A percentile compares a stretch with the other conserved stretches of the same genome.
Conservation (phyloP, 2,329 filamentous ascomycete genomes). For the Rhexocercosporidium sp. region DNA sequence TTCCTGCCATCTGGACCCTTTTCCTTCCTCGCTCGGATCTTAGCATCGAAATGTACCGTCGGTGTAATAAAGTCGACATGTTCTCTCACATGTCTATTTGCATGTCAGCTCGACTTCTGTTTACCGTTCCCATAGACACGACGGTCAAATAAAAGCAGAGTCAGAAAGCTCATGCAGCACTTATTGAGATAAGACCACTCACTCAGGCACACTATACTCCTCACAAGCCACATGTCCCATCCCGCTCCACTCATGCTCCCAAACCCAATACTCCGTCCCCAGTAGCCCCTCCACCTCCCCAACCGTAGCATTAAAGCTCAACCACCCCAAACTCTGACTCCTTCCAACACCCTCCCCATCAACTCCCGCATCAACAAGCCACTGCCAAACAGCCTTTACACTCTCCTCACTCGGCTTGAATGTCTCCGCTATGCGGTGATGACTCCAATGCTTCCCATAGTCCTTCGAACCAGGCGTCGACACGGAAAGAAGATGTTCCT, state of each 20-base stretch:
- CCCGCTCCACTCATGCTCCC: slow-evolving; percentile 52
- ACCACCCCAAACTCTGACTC: slow-evolving; percentile 42
- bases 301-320: slow-evolving; percentile 40
- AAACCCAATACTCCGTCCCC: slow-evolving; percentile 49
- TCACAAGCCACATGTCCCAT: slow-evolving; percentile 46
- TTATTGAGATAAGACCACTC: background rate
- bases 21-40: slow-evolving; percentile 18
- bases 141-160: too few species aligned
- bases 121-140: background rate
- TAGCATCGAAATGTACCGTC: slow-evolving; percentile 38
- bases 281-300: slow-evolving; percentile 55
- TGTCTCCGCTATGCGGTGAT: slow-evolving; percentile 44
- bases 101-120: background rate
- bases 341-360: slow-evolving; percentile 51
- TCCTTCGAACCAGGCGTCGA: slow-evolving; percentile 49
- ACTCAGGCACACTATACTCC: slow-evolving; percentile 33
- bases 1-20: slow-evolving; percentile 1
- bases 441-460: slow-evolving; percentile 54
- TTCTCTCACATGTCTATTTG: slow-evolving; percentile 18
- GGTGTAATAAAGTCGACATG: slow-evolving; percentile 40
- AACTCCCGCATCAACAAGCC: slow-evolving; percentile 59
- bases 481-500: slow-evolving; percentile 50
- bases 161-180: background rate
- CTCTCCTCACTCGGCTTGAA: slow-evolving; percentile 51
- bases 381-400: slow-evolving; percentile 54